Evolutionary conservation across 495 filamentous ascomycete genomes (phyloP).

Genomic region (Aspergillus bridgeri): DNA sequence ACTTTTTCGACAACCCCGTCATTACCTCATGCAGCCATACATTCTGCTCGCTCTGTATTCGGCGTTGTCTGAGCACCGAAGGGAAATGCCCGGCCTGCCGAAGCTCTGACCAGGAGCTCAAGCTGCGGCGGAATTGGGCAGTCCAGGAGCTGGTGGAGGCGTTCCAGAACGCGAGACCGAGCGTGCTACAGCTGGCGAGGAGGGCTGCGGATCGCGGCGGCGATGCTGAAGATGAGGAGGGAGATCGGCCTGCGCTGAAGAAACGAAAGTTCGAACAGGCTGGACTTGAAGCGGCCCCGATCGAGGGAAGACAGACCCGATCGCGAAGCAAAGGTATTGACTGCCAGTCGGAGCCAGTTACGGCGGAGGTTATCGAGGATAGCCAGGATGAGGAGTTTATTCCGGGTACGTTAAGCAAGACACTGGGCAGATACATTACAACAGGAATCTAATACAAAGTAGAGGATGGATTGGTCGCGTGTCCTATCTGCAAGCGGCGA

Average conservation of each 20-base stretch:
- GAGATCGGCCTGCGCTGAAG: slow-evolving; percentile 28
- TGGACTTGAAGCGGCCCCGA: slow-evolving; percentile 8
- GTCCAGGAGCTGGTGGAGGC: slow-evolving; percentile 80
- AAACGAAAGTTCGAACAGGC: slow-evolving; percentile 40
- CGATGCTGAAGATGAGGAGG: slow-evolving; percentile 13
- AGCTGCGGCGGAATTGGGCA: slow-evolving; percentile 76
- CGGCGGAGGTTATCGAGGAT: slow-evolving; percentile 35
- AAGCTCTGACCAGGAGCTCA: slow-evolving; percentile 70
- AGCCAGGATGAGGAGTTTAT: slow-evolving; percentile 38
- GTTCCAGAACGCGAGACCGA: slow-evolving; percentile 63
- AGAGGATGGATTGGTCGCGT: slow-evolving; percentile 75
- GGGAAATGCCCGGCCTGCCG: slow-evolving; percentile 86
- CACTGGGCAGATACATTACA: not conserved
- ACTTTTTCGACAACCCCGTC: slow-evolving; percentile 91
- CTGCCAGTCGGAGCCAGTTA: slow-evolving; percentile 3
- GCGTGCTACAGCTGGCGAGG: slow-evolving; percentile 59
- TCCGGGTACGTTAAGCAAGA: slow-evolving; percentile 23
- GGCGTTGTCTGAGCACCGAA: slow-evolving; percentile 73
- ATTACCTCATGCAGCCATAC: slow-evolving; percentile 93
- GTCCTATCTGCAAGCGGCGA: slow-evolving; percentile 71
- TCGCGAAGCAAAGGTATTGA: slow-evolving; percentile 30
- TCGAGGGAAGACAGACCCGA: slow-evolving; percentile 39
- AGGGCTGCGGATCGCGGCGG: slow-evolving; percentile 27
- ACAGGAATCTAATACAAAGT: slow-evolving; percentile 27
- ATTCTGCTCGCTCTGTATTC: slow-evolving; percentile 95